A percentile compares a stretch with the other conserved stretches of the same genome.
phyloP scores from a whole-genome alignment of 108 stramenopile genomes.

The Hondaea fermentalgiana region DNA sequence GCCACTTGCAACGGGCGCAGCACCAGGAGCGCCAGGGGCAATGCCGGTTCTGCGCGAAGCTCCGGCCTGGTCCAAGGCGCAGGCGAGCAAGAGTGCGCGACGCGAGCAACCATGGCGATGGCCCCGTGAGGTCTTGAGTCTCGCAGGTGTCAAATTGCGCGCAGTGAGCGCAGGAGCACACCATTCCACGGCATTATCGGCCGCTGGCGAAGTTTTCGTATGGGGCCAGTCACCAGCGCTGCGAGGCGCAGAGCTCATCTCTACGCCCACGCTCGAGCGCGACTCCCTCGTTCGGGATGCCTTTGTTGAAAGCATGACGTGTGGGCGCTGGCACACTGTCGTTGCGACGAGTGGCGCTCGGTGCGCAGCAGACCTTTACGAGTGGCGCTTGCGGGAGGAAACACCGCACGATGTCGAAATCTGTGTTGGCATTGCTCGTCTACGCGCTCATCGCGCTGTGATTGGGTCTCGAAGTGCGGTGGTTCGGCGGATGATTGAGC shows the following conservation, averaged over 20 bases:
- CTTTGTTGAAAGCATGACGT: background rate
- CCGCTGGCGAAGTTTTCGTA: background rate
- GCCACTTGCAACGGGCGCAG: background rate
- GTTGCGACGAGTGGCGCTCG: background rate
- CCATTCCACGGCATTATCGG: background rate
- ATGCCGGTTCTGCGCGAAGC: background rate
- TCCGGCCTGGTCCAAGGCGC: background rate
- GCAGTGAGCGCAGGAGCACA: background rate
- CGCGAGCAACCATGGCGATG: conserved; percentile 1
- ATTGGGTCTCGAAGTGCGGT: background rate
- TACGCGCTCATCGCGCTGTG: background rate
- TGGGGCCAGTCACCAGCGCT: background rate
- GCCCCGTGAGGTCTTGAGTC: background rate
- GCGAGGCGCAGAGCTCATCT: background rate
- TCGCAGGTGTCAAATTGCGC: background rate
- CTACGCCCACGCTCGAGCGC: background rate
- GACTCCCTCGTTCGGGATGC: background rate
- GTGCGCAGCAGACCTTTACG: background rate
- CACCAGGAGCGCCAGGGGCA: background rate
- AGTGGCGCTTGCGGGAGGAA: background rate
- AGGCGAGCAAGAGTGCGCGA: background rate
- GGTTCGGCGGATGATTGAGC: background rate
- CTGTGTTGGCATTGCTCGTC: background rate
- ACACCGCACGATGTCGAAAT: background rate
- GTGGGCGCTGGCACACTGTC: background rate